These are phyloP conservation scores for Colletotrichum cuscutae DNA, from an alignment of 2,329 filamentous ascomycete genomes.

Conservation along the genomic window DNA sequence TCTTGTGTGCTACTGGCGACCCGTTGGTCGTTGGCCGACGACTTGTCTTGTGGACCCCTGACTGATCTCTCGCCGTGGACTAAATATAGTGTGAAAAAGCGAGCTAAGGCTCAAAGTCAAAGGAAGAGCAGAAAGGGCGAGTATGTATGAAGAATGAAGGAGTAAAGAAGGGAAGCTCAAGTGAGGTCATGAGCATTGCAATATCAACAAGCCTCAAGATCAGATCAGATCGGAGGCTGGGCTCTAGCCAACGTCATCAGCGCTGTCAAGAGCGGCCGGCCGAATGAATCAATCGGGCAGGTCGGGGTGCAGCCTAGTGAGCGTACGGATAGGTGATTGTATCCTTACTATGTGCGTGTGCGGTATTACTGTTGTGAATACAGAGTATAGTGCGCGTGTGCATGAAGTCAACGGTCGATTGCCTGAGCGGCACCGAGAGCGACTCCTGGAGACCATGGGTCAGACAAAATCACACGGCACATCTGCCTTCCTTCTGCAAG, in stretches of 20 bases:
- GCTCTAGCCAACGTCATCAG: slow-evolving; percentile 19
- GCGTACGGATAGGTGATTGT: neutral
- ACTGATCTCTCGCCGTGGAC: slow-evolving; percentile 8
- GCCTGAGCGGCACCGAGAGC: neutral
- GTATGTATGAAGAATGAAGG: slow-evolving; percentile 25
- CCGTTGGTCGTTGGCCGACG: slow-evolving; percentile 15
- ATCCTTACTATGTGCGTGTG: neutral
- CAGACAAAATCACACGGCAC: neutral
- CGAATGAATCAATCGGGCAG: slow-evolving; percentile 8
- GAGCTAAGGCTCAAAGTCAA: slow-evolving; percentile 15
- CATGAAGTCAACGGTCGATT: neutral
- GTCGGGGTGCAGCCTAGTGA: slow-evolving; percentile 3
- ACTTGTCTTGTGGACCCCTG: slow-evolving; percentile 13
- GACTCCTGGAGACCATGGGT: neutral
- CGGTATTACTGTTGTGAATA: too few species aligned
- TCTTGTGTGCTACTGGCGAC: slow-evolving; percentile 10
- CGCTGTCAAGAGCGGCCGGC: slow-evolving; percentile 9
- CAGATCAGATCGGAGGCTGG: slow-evolving; percentile 10
- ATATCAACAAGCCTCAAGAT: neutral
- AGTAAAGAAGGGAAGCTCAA: neutral
- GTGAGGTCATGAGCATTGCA: neutral
- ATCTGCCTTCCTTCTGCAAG: neutral
- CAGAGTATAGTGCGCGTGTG: too few species aligned
- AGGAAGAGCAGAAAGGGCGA: neutral
- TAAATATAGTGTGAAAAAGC: slow-evolving; percentile 29